These are phyloP conservation scores for Kandelia obovata DNA, from an alignment of 345 rosid genomes.

Conservation along the genomic window DNA sequence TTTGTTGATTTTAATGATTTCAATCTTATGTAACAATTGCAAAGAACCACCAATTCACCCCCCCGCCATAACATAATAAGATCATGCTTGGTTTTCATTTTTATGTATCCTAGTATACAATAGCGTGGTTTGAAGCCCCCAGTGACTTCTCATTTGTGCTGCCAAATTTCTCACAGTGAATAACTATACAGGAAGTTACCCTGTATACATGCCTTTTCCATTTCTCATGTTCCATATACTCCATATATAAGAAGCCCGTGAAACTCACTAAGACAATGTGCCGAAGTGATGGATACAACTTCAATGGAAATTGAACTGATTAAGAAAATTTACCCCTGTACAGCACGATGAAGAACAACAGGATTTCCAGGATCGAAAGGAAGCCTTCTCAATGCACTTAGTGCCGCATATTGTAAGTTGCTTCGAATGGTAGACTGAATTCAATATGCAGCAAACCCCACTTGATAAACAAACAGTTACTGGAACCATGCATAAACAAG, in stretches of 20 bases:
- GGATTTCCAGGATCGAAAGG: constrained; percentile 99
- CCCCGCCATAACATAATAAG: no score
- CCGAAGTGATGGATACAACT: not conserved
- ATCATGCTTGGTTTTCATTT: no score
- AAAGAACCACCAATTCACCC: no score
- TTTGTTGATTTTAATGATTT: no score
- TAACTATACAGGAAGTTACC: no score
- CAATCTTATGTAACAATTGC: no score
- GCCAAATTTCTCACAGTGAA: no score
- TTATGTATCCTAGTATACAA: no score
- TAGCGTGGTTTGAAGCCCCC: no score
- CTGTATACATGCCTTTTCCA: not conserved
- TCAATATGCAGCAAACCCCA: not conserved
- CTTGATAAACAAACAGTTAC: not conserved
- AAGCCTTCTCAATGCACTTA: constrained; percentile 97
- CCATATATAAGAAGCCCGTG: not conserved
- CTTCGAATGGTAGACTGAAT: constrained; percentile 73
- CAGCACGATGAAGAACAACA: constrained; percentile 81
- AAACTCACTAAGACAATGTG: constrained; percentile 4
- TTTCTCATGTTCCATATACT: not conserved
- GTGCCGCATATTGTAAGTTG: constrained; percentile 92
- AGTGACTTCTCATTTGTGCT: no score
- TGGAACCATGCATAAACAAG: not conserved
- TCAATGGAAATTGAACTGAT: not conserved
- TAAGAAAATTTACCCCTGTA: constrained; percentile 70